Evolutionary conservation across 2,329 filamentous ascomycete genomes (phyloP).

Genomic region (Colletotrichum australisinense): DNA sequence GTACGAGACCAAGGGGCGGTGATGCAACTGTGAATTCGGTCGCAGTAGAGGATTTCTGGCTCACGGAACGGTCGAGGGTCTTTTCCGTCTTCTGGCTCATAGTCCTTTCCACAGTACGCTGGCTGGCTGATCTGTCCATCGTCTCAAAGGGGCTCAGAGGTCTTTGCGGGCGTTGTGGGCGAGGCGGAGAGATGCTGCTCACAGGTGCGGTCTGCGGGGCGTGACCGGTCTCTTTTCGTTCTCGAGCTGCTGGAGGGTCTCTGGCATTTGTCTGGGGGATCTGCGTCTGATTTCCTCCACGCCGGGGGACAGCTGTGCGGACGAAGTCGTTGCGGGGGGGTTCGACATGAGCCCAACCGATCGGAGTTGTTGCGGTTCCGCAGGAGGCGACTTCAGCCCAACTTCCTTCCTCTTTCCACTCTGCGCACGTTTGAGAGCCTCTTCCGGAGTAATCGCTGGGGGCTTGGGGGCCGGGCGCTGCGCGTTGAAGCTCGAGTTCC

Average conservation of each 20-base stretch:
- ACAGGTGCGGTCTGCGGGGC: slow-evolving; percentile 3
- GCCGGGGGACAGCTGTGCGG: slow-evolving; percentile 62
- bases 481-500: slow-evolving; percentile 46
- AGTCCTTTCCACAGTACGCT: neutral
- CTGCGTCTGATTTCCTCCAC: slow-evolving; percentile 62
- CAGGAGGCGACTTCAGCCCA: slow-evolving; percentile 20
- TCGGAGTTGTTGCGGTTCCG: slow-evolving; percentile 37
- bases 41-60: slow-evolving; percentile 11
- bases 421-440: slow-evolving; percentile 46
- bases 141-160: slow-evolving; percentile 19
- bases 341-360: slow-evolving; percentile 43
- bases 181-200: slow-evolving; percentile 17
- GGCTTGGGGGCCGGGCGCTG: slow-evolving; percentile 51
- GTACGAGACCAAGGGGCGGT: neutral
- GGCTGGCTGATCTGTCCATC: slow-evolving; percentile 13
- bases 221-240: slow-evolving; percentile 3
- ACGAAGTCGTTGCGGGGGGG: slow-evolving; percentile 55
- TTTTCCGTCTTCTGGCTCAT: slow-evolving; percentile 3
- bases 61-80: slow-evolving; percentile 15
- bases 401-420: slow-evolving; percentile 54
- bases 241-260: slow-evolving; percentile 17
- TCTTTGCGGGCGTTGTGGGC: slow-evolving; percentile 13
- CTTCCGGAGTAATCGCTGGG: slow-evolving; percentile 46
- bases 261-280: slow-evolving; percentile 57
- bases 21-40: neutral